Conservation (phyloP, 2,329 filamentous ascomycete species). For the Fusarium odoratissimum region DNA sequence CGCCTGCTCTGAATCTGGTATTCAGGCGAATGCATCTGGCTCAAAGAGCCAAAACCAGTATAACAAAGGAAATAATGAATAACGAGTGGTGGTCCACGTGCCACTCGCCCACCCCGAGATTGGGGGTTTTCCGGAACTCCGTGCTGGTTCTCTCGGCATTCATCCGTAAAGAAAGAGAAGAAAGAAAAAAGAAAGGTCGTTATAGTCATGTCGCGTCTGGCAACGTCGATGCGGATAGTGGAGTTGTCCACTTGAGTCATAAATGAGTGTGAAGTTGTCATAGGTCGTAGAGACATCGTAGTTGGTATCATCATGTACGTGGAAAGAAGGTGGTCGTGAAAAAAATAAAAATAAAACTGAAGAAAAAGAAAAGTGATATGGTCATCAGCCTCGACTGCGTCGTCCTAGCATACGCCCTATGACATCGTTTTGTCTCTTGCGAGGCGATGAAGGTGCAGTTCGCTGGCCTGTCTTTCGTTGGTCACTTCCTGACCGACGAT, state of each 20-base stretch:
- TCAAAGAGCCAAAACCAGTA: not conserved
- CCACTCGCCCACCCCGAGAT: slow-evolving; percentile 14
- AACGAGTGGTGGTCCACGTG: slow-evolving; percentile 3
- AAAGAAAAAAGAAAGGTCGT: not conserved
- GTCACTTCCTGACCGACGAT: slow-evolving; percentile 52
- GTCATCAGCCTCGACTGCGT: slow-evolving; percentile 42
- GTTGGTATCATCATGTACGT: slow-evolving; percentile 39
- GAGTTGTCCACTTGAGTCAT: slow-evolving; percentile 14
- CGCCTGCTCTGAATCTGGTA: slow-evolving; percentile 8
- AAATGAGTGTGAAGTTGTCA: slow-evolving; percentile 8
- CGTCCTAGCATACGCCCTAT: slow-evolving; percentile 54
- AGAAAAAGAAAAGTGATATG: not conserved
- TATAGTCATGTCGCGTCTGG: slow-evolving; percentile 28
- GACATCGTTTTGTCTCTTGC: slow-evolving; percentile 50
- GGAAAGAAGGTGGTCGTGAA: slow-evolving; percentile 2
- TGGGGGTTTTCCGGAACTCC: slow-evolving; percentile 30
- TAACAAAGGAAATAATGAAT: slow-evolving; percentile 28
- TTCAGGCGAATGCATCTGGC: slow-evolving; percentile 3
- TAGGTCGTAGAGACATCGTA: slow-evolving; percentile 39
- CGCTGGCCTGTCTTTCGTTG: slow-evolving; percentile 38
- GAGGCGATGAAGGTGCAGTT: slow-evolving; percentile 43
- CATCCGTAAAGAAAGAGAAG: not conserved
- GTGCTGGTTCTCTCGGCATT: slow-evolving; percentile 16
- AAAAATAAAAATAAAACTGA: not conserved
- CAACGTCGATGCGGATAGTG: slow-evolving; percentile 26